These are phyloP conservation scores for Fusarium sp. DNA, from an alignment of 2,329 filamentous ascomycete species.

Conservation along the genomic window DNA sequence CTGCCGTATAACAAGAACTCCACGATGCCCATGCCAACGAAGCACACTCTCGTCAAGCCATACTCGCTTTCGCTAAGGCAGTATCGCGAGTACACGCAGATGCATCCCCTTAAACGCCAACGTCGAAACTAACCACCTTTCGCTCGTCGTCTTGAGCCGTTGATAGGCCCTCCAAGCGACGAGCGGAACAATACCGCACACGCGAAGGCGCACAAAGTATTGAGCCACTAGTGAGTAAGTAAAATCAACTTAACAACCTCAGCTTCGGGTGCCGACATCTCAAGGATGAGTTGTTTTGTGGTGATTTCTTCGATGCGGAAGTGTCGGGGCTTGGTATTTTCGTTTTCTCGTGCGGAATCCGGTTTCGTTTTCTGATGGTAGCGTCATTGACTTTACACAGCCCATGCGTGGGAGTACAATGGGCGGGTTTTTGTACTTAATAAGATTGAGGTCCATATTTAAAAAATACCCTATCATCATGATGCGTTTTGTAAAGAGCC, in stretches of 20 bases:
- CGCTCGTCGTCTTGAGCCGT: conserved; percentile 3
- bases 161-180: conserved; percentile 33
- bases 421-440: background rate
- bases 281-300: conserved; percentile 1
- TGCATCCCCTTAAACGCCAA: background rate
- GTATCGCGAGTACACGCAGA: background rate
- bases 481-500: background rate
- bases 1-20: background rate
- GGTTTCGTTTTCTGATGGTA: conserved; percentile 16
- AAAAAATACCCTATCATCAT: background rate
- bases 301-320: background rate
- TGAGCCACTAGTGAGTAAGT: background rate
- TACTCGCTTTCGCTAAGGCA: background rate
- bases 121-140: background rate
- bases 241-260: background rate
- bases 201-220: conserved; percentile 21
- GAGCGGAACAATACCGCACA: conserved; percentile 28
- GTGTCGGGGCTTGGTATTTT: conserved; percentile 13
- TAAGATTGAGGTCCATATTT: background rate
- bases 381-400: conserved; percentile 25
- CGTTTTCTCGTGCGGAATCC: conserved; percentile 9
- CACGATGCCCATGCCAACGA: background rate
- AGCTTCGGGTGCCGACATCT: conserved; percentile 9
- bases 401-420: background rate
- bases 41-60: background rate